Evolutionary conservation across 257 asterid species (phyloP), one percentile per base, ranked within the genome.

Genomic region (Rubia yunnanensis): DNA sequence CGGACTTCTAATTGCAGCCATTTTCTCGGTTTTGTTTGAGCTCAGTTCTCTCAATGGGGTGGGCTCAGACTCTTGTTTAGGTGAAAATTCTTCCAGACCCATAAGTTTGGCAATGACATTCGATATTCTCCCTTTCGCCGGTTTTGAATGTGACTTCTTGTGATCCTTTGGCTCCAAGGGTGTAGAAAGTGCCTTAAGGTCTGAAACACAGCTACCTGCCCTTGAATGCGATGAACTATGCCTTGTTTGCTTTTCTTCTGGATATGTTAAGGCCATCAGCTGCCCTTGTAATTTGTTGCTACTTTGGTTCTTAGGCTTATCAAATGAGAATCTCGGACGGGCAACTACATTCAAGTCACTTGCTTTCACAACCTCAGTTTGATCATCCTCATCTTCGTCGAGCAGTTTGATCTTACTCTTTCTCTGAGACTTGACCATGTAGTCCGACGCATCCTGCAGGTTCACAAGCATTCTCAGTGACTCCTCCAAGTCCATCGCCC

Each of bases 41-140:
- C 73, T 79, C 23, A 66, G 31, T 27, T 72, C 88, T 72, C 68
- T 79, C 61, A 66, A 55, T 54, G 65, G 35, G 49, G 52, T 44
- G 22, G 66, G 22, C 30, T 56, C 69, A 57, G 68, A 50, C 53
- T 67, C 77, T 60, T 73, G 84, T 74, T 72, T 82, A 30, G n/a
- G 71, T 0, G 88, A 82, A 70, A 77, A 57, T 65, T 86, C 96
- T n/a, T 91, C 94, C 30, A 91, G 94, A 69, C 98, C 98, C 98
- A 91, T 88, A 50, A 91, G 92, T 76, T 91, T 86, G 17, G 98
- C 98, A 62, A 91, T 76, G 61, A 91, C 96, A 68, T 91, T 91
- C 1, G 98, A 83, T 66, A 86, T 81, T 69, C 94, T 82, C 55
- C 79, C 88, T 74, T 88, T 91, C 66, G 82, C 87, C 38, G 75